Evolutionary conservation across 2,329 filamentous ascomycete genomes (phyloP).

Genomic region (Calcarisporium arbuscula): DNA sequence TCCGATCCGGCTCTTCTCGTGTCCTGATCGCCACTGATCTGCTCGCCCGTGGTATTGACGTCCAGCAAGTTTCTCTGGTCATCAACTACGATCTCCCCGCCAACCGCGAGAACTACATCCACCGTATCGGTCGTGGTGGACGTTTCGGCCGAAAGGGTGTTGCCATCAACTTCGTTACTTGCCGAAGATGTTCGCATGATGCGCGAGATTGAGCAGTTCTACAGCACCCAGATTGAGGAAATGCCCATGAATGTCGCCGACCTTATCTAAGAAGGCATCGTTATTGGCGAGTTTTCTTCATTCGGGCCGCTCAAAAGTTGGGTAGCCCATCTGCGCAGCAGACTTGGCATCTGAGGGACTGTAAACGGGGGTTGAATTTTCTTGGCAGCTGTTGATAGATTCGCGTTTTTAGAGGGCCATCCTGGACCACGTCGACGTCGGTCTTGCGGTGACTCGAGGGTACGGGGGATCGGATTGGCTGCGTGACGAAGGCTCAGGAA

Average conservation of each 20-base stretch:
- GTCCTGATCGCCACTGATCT: constrained; percentile 98
- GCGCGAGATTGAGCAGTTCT: constrained; percentile 99
- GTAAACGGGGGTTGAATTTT: constrained; percentile 23
- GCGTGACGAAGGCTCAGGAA: constrained; percentile 31
- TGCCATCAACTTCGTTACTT: constrained; percentile 99
- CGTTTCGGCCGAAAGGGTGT: constrained; percentile 99
- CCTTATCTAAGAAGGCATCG: constrained; percentile 53
- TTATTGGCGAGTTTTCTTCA: constrained; percentile 17
- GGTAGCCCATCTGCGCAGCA: constrained; percentile 17
- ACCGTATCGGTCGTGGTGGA: constrained; percentile 98
- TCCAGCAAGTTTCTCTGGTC: constrained; percentile 98
- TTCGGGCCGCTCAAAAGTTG: constrained; percentile 15
- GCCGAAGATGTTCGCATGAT: constrained; percentile 99
- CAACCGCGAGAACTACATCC: constrained; percentile 99
- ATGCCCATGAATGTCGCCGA: constrained; percentile 95
- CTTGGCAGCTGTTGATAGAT: constrained; percentile 34
- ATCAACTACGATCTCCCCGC: constrained; percentile 99
- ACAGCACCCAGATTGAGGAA: constrained; percentile 99
- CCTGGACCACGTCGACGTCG: constrained; percentile 18
- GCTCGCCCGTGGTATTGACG: constrained; percentile 98
- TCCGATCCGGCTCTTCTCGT: constrained; percentile 97
- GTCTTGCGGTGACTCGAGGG: constrained; percentile 22
- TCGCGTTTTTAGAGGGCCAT: constrained; percentile 30
- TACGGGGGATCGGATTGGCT: constrained; percentile 25
- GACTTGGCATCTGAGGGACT: constrained; percentile 22